Evolutionary conservation across 768 basidiomycete species (phyloP), one percentile per base, ranked within the genome.

Genomic region (Suillus variegatus): DNA sequence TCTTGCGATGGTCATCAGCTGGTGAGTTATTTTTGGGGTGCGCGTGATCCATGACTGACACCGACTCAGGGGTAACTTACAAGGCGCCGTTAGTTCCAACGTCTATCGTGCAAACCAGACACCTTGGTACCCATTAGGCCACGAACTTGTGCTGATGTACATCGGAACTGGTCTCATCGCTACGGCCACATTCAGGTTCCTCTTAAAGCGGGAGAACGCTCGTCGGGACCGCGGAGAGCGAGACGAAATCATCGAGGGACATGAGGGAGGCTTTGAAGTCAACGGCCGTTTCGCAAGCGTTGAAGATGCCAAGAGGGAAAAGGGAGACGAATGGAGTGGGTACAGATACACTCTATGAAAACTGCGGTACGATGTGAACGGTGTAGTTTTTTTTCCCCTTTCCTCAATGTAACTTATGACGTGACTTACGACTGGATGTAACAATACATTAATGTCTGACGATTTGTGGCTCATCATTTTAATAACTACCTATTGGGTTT

Each of bases 81-180:
- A 91, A 71, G 90, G 90, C 22, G 89, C 88, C n/a, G 86, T 93
- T 49, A 87, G 86, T 71, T 90, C 89, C 20, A 91, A 92, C 69
- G 85, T 93, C 82, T 92, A 93, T 71, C 89, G 90, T 40, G 84
- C 83, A 4, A 75, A 73, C 56, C 88, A 92, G 72, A 79, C 79
- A 66, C 91, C 91, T 12, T 89, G 88, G 86, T 93, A 89, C 73
- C 82, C 80, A 2, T 77, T 90, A 60, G 75, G 80, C 1, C 80
- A 89, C 63, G 88, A 86, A 8, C 78, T 92, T 44, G 90, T 91
- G 60, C 78, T 92, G 61, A 82, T 87, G 84, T 93, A 91, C 77
- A 90, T 93, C 69, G 83, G 75, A 46, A 76, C 91, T 60, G 91
- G 89, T 4, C 66, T 91, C 55, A 75, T 86, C 60, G 77, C 80